These are phyloP conservation scores for Trypanosoma grayi DNA, from an alignment of 208 protist genomes.

Conservation along the genomic window DNA sequence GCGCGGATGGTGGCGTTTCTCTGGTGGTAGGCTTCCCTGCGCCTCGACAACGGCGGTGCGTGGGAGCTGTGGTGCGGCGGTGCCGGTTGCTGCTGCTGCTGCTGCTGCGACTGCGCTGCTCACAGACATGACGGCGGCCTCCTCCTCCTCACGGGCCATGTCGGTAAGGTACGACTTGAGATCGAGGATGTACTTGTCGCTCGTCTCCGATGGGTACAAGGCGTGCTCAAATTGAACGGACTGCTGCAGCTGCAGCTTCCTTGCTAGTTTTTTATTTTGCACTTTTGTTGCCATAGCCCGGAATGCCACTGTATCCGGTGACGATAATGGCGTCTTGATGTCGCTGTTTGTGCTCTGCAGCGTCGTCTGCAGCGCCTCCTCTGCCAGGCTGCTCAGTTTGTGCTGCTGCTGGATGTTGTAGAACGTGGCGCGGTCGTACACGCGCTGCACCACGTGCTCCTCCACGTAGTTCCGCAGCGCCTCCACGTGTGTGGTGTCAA, in stretches of 20 bases:
- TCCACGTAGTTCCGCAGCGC: conserved; percentile 58
- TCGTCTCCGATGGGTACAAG: conserved; percentile 70
- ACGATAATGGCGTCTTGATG: conserved; percentile 18
- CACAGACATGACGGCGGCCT: not conserved
- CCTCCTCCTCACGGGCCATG: conserved; percentile 63
- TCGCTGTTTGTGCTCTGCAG: conserved; percentile 36
- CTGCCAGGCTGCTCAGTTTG: conserved; percentile 45
- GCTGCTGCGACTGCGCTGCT: not conserved
- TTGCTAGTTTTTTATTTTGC: conserved; percentile 7
- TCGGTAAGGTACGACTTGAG: conserved; percentile 69
- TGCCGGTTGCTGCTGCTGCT: not conserved
- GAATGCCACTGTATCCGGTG: conserved; percentile 25
- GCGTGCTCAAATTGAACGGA: conserved; percentile 79
- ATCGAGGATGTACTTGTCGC: conserved; percentile 84
- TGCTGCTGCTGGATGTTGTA: conserved; percentile 64
- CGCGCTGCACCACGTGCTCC: conserved; percentile 68
- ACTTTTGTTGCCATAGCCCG: conserved; percentile 5
- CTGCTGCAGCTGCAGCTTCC: conserved; percentile 33
- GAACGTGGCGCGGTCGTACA: conserved; percentile 72
- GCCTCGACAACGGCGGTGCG: conserved; percentile 29
- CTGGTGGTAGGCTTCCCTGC: conserved; percentile 24
- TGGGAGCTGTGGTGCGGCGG: conserved; percentile 1
- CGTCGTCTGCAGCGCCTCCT: conserved; percentile 31
- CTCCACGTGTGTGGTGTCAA: conserved; percentile 71
- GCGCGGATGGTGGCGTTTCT: not conserved